Percentiles rank a stretch among this genome's conserved stretches.
Evolutionary conservation across 495 filamentous ascomycete genomes (phyloP).

Genomic region (Neurospora sp.): DNA sequence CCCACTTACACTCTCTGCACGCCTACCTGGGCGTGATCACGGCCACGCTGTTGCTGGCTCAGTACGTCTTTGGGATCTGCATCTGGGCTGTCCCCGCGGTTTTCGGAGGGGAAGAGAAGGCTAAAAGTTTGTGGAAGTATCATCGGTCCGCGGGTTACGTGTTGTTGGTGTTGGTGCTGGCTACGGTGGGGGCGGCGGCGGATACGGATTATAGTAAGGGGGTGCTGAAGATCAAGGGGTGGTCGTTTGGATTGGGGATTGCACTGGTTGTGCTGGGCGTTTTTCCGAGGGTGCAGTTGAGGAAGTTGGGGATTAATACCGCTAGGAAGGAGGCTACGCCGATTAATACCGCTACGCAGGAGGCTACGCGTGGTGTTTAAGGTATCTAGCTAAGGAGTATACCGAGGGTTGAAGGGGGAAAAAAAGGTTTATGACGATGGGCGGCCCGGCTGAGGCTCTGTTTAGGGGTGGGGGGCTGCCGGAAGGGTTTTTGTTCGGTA

Average conservation of each 20-base stretch:
- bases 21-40: constrained; percentile 70
- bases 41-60: constrained; percentile 58
- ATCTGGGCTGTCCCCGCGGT: constrained; percentile 63
- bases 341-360: constrained; percentile 18
- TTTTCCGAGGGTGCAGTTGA: constrained; percentile 67
- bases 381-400: neutral
- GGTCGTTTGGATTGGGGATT: constrained; percentile 53
- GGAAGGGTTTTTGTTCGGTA: neutral
- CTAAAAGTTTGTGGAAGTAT: constrained; percentile 80
- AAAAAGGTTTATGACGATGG: neutral
- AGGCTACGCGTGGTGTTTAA: neutral
- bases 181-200: constrained; percentile 65
- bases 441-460: neutral
- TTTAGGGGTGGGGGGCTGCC: neutral
- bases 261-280: constrained; percentile 58
- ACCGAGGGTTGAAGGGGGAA: neutral
- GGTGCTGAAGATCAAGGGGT: constrained; percentile 57
- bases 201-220: constrained; percentile 58
- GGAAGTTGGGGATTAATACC: constrained; percentile 58
- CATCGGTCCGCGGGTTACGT: constrained; percentile 74
- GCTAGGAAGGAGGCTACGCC: neutral
- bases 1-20: constrained; percentile 70
- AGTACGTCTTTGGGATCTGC: constrained; percentile 68
- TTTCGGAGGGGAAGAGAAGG: constrained; percentile 68
- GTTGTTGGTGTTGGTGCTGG: constrained; percentile 56